Percentiles rank a stretch among this genome's conserved stretches.
Evolutionary conservation across 2,329 filamentous ascomycete species (phyloP).

Genomic region (Bertia moriformis): DNA sequence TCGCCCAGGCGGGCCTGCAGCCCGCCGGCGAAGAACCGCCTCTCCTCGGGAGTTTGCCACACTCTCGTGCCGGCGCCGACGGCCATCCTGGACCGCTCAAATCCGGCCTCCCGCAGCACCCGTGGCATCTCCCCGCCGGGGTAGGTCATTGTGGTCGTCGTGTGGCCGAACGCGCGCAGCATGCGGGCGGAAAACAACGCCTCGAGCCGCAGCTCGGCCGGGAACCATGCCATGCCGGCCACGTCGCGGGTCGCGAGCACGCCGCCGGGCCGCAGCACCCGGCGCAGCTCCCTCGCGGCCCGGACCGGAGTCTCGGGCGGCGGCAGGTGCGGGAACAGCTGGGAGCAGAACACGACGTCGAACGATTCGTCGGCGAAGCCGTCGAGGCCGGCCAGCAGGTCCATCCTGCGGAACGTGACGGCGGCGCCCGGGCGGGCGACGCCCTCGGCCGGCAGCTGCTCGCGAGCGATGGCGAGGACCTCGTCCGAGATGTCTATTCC

Average conservation of each 20-base stretch:
- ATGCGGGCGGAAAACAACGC: no score
- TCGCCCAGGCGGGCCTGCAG: slow-evolving; percentile 11
- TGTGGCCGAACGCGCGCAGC: no score
- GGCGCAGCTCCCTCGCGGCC: slow-evolving; percentile 35
- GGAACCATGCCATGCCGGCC: neutral
- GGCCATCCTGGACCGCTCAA: slow-evolving; percentile 17
- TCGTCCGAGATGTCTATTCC: slow-evolving; percentile 21
- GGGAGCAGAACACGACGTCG: slow-evolving; percentile 43
- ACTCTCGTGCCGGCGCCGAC: slow-evolving; percentile 12
- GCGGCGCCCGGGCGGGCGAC: no score
- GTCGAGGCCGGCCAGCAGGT: slow-evolving; percentile 7
- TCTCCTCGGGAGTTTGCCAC: no score
- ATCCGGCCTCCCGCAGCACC: slow-evolving; percentile 5
- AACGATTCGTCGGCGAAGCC: slow-evolving; percentile 27
- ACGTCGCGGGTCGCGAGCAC: slow-evolving; percentile 18
- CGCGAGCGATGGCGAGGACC: slow-evolving; percentile 15
- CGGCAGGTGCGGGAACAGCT: slow-evolving; percentile 43
- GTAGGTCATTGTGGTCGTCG: neutral
- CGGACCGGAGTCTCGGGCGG: slow-evolving; percentile 30
- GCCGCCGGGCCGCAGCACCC: slow-evolving; percentile 34
- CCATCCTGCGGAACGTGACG: neutral
- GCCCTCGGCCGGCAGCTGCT: slow-evolving; percentile 3
- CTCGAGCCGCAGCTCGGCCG: neutral
- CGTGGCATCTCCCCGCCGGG: neutral
- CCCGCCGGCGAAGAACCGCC: no score